Conservation (phyloP, 176 grass and related monocot species). For the Neostapfia colusana region DNA sequence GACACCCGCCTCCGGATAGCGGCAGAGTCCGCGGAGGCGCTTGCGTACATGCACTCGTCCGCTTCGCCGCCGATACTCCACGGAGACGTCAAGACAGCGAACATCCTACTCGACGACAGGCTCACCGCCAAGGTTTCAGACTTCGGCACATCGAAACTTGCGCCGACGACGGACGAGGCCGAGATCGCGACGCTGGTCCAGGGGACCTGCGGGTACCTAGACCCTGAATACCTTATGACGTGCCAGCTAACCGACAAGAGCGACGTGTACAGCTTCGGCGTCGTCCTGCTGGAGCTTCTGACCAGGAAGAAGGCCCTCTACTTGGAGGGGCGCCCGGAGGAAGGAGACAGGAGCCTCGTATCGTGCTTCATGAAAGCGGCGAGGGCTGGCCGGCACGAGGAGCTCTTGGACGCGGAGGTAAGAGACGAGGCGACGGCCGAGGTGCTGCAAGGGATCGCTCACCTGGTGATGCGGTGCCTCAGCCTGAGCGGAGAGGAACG, state of each 20-base stretch:
- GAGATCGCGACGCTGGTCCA: not conserved
- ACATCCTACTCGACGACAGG: not conserved
- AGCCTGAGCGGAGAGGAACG: conserved; percentile 61
- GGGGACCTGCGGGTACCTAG: not conserved
- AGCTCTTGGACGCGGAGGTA: not conserved
- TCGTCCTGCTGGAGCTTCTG: not conserved
- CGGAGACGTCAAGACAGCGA: not conserved
- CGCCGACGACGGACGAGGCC: not conserved
- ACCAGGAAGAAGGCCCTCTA: not conserved
- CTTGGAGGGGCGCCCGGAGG: not conserved
- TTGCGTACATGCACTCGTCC: not conserved
- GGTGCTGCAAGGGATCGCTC: conserved; percentile 40
- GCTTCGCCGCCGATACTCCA: not conserved
- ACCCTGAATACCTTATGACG: not conserved
- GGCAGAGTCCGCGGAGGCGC: not conserved
- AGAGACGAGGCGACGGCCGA: not conserved
- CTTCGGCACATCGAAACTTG: not conserved
- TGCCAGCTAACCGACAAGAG: not conserved
- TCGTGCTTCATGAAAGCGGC: not conserved
- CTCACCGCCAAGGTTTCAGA: not conserved
- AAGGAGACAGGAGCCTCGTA: not conserved
- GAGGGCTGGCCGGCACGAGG: not conserved
- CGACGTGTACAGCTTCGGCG: not conserved
- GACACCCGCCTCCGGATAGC: not conserved
- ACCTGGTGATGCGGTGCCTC: conserved; percentile 56